A percentile compares a stretch with the other conserved stretches of the same genome.
These are phyloP conservation scores for Cryphonectria radicalis DNA, from an alignment of 2,329 filamentous ascomycete genomes.

Conservation along the genomic window DNA sequence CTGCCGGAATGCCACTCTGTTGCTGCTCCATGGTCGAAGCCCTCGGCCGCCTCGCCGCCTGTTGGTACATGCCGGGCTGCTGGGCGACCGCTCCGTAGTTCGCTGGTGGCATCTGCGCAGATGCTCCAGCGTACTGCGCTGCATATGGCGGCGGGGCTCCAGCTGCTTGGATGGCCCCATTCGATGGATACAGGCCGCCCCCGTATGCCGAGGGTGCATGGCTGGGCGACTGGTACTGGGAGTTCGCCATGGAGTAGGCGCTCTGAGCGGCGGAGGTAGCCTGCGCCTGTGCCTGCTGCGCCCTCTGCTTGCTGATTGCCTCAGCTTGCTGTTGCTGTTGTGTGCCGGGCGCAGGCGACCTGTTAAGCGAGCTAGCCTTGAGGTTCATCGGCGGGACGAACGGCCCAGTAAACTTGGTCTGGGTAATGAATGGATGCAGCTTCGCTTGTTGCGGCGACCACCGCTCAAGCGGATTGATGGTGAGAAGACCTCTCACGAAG, in stretches of 20 bases:
- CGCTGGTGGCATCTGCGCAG: conserved; percentile 66
- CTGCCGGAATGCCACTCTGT: conserved; percentile 86
- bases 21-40: conserved; percentile 97
- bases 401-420: conserved; percentile 93
- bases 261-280: conserved; percentile 70
- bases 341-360: conserved; percentile 89
- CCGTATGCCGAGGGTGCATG: conserved; percentile 36
- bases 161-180: conserved; percentile 31
- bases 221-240: conserved; percentile 53
- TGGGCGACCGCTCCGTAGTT: conserved; percentile 64
- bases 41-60: conserved; percentile 78
- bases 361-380: conserved; percentile 81
- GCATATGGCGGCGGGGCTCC: conserved; percentile 80
- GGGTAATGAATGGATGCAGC: conserved; percentile 96
- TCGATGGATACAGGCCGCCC: conserved; percentile 65
- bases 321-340: conserved; percentile 97
- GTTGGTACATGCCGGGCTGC: conserved; percentile 66
- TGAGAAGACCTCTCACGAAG: conserved; percentile 90
- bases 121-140: conserved; percentile 53
- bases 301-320: conserved; percentile 89
- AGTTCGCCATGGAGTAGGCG: conserved; percentile 61
- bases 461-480: conserved; percentile 92
- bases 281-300: conserved; percentile 71
- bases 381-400: conserved; percentile 98
- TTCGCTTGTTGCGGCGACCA: conserved; percentile 99